Evolutionary conservation across 2,329 filamentous ascomycete genomes (phyloP), one percentile per base, ranked within the genome.

Genomic region (Nigrograna mackinnonii): DNA sequence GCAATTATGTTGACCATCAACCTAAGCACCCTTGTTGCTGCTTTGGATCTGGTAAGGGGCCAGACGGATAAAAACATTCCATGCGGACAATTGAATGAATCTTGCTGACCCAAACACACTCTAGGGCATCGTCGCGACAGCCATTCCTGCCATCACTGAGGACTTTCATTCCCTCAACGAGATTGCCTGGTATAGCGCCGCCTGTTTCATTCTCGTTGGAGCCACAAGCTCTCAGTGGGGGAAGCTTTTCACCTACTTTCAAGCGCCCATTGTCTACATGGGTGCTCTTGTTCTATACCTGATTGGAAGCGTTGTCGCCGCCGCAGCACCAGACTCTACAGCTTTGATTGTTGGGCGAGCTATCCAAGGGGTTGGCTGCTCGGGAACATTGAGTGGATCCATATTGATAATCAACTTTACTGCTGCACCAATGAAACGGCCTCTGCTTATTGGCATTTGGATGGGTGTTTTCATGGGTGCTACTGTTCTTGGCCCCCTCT

Each of bases 221-320:
- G 24, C 18, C 72, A 76, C 40, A 73, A 76, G 39, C 66, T n/a
- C 36, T 17, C 6, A 5, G 6, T 37, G 35, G 35, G 43, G 43
- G 7, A 41, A 2, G 39, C 50, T 68, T 2, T 78, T 73, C 57
- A 75, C 68, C 24, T 76, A 68, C 53, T 72, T 70, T 46, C 50
- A 60, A 4, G 55, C 66, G 6, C 72, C 72, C 50, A 55, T 42
- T n/a, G 51, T 56, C 14, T 72, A 68, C 45, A 42, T 70, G 13
- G 21, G 50, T 6, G 39, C 54, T 6, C 64, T 67, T 20, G 49
- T 59, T 40, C 32, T 80, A 43, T 83, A 83, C 48, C 77, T 81
- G 52, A 12, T 81, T 5, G 80, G 80, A 3, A 79, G 75, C 0
- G 51, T 76, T 9, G 54, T 83, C 16, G 82, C 78, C 50, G 79